Conservation (phyloP, 1,284 basidiomycete genomes). For the Cutaneotrichosporon sp. region DNA sequence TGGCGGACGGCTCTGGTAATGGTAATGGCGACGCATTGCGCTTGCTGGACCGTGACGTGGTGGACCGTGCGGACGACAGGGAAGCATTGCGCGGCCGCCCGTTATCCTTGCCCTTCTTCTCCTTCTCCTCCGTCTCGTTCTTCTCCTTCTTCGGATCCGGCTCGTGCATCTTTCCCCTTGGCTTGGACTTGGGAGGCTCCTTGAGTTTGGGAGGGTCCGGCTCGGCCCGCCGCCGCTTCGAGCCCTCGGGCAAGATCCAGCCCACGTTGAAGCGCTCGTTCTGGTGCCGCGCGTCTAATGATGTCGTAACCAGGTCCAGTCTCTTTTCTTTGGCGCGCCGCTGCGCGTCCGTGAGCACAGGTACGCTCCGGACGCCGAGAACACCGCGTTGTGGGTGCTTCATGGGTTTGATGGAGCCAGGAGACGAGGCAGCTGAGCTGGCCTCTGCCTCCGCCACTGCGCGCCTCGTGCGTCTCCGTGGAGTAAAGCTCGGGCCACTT, state of each 20-base stretch:
- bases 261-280: slow-evolving; percentile 83
- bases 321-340: slow-evolving; percentile 41
- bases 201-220: background rate
- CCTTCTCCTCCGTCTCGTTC: background rate
- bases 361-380: slow-evolving; percentile 36
- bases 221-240: slow-evolving; percentile 52
- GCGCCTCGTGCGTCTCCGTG: slow-evolving; percentile 3
- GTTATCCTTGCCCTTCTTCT: background rate
- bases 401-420: slow-evolving; percentile 14
- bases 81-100: background rate
- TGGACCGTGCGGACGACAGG: background rate
- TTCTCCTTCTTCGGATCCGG: background rate
- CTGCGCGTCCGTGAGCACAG: slow-evolving; percentile 51
- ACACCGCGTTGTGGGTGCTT: slow-evolving; percentile 41
- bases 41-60: slow-evolving; percentile 18
- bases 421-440: slow-evolving; percentile 12
- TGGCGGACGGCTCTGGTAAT: slow-evolving; percentile 36
- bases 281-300: slow-evolving; percentile 68
- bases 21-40: slow-evolving; percentile 9
- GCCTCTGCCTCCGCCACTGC: background rate
- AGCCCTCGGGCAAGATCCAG: slow-evolving; percentile 80
- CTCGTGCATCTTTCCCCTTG: slow-evolving; percentile 1
- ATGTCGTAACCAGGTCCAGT: slow-evolving; percentile 58
- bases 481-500: background rate
- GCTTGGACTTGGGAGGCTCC: background rate